Conservation (phyloP, 768 basidiomycete species). For the Cystobasidium onofrii region DNA sequence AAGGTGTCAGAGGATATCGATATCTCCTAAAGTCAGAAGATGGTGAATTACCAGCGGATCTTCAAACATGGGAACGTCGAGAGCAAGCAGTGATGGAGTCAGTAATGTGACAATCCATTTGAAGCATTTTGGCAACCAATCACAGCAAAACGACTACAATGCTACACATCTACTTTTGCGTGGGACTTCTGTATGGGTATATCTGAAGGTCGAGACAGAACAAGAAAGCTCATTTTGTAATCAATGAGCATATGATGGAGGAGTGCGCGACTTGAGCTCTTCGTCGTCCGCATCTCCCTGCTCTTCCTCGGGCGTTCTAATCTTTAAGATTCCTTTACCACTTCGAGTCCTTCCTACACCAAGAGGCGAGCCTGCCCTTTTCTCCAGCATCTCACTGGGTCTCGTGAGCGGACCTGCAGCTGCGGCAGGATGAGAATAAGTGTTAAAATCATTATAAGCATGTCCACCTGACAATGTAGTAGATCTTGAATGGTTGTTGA, state of each 20-base stretch:
- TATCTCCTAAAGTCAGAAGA: background rate
- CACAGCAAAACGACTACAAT: too few species aligned
- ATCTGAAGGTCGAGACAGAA: background rate
- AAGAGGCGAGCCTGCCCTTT: background rate
- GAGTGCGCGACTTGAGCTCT: background rate
- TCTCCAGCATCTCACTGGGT: slow-evolving; percentile 26
- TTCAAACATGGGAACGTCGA: background rate
- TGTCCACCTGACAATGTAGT: background rate
- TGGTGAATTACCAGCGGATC: background rate
- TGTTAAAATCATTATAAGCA: background rate
- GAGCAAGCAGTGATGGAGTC: background rate
- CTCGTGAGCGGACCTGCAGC: background rate
- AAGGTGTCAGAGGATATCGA: background rate
- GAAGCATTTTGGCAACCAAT: too few species aligned
- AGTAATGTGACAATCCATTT: too few species aligned
- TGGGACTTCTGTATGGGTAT: background rate
- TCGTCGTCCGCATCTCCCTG: slow-evolving; percentile 6
- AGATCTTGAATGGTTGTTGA: slow-evolving; percentile 1
- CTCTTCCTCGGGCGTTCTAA: slow-evolving; percentile 8
- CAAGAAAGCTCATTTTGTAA: too few species aligned
- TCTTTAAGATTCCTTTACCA: slow-evolving; percentile 16
- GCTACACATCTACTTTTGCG: background rate
- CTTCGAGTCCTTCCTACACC: background rate
- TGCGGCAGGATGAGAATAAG: background rate
- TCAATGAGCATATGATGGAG: slow-evolving; percentile 23